Evolutionary conservation across 306 rosid species (phyloP).

Genomic region (Cyclanthera cordifolia): DNA sequence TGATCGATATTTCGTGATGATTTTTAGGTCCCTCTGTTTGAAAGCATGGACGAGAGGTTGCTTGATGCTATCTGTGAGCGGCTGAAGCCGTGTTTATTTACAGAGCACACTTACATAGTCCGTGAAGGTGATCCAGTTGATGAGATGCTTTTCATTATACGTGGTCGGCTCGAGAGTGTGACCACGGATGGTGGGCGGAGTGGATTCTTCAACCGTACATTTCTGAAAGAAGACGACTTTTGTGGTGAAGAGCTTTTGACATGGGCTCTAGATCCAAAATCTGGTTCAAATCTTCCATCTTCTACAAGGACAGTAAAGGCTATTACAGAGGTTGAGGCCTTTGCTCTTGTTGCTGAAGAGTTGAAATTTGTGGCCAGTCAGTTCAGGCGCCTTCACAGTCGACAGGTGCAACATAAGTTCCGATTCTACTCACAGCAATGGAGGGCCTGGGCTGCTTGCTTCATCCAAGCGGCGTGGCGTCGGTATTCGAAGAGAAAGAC

Average conservation of each 20-base stretch:
- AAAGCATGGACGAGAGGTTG: conserved; percentile 89
- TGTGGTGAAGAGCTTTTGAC: conserved; percentile 98
- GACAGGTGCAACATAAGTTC: conserved; percentile 97
- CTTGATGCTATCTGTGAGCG: conserved; percentile 98
- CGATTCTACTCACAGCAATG: conserved; percentile 96
- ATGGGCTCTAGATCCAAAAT: conserved; percentile 96
- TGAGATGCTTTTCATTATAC: conserved; percentile 94
- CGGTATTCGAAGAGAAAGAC: conserved; percentile 70
- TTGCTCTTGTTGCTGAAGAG: conserved; percentile 84
- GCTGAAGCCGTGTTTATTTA: conserved; percentile 73
- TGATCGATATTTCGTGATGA: conserved; percentile 6
- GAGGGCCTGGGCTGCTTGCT: conserved; percentile 99
- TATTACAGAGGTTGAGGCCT: conserved; percentile 79
- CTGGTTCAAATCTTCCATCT: conserved; percentile 81
- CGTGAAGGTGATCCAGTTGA: conserved; percentile 98
- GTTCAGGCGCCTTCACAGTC: conserved; percentile 94
- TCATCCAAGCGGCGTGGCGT: conserved; percentile 99
- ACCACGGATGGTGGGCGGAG: conserved; percentile 97
- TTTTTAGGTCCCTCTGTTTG: conserved; percentile 83
- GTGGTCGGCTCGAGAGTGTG: conserved; percentile 95
- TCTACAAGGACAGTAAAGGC: conserved; percentile 87
- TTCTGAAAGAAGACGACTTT: conserved; percentile 79
- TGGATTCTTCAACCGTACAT: conserved; percentile 82
- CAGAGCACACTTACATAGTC: conserved; percentile 75
- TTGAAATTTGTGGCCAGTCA: conserved; percentile 91